Evolutionary conservation across 257 asterid genomes (phyloP).

Genomic region (Apocynum venetum): DNA sequence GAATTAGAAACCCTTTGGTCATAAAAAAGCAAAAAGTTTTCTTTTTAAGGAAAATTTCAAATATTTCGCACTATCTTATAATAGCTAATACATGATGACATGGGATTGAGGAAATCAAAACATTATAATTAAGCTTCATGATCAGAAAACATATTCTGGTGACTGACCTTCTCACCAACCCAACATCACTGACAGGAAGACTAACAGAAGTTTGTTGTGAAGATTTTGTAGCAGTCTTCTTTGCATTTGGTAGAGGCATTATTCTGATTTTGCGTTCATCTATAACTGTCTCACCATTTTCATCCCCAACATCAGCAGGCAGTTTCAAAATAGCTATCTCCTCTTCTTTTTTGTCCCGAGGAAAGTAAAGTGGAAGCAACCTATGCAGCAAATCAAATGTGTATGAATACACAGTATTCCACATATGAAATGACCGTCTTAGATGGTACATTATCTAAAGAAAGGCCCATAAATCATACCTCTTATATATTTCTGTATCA

Average conservation of each 20-base stretch:
- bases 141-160: constrained; percentile 1
- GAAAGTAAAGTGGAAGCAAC: constrained; percentile 97
- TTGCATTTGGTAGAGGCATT: constrained; percentile 75
- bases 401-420: constrained; percentile 1
- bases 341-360: constrained; percentile 87
- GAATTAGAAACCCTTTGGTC: neutral
- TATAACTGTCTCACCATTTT: constrained; percentile 88
- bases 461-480: constrained; percentile 35
- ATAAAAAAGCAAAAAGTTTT: neutral
- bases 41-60: neutral
- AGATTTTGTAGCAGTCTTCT: constrained; percentile 42
- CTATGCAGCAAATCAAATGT: constrained; percentile 29
- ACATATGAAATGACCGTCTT: neutral
- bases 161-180: constrained; percentile 60
- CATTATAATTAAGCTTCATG: neutral
- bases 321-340: constrained; percentile 72
- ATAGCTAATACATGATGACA: neutral
- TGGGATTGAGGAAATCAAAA: neutral
- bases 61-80: neutral
- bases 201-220: constrained; percentile 45
- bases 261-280: constrained; percentile 96
- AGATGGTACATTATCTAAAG: neutral
- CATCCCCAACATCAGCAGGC: constrained; percentile 99
- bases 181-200: constrained; percentile 58
- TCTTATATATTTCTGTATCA: constrained; percentile 94